These are phyloP conservation scores for Endogone sp. DNA, from an alignment of 192 early-diverging fungal species.

Conservation along the genomic window DNA sequence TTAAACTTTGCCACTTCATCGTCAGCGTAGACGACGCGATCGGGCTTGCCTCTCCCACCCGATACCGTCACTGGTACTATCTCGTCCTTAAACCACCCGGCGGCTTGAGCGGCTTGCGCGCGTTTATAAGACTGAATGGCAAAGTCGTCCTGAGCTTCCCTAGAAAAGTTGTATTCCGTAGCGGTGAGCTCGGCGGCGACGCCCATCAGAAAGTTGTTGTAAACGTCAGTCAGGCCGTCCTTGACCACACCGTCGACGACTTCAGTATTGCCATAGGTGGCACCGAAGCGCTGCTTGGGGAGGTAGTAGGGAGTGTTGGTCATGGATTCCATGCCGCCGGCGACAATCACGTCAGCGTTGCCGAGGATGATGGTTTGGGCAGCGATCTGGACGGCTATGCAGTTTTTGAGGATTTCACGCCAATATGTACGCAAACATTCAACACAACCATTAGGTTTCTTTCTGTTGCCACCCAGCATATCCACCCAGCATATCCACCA, in stretches of 20 bases:
- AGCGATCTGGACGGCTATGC: conserved; percentile 58
- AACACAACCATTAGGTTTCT: too few relatives aligned
- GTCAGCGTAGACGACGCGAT: conserved; percentile 52
- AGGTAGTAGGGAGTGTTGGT: conserved; percentile 80
- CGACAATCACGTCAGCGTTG: conserved; percentile 66
- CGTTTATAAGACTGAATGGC: conserved; percentile 73
- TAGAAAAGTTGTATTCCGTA: conserved; percentile 66
- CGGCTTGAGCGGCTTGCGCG: conserved; percentile 62
- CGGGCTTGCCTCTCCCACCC: conserved; percentile 64
- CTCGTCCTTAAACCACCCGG: conserved; percentile 60
- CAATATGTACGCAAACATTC: not conserved
- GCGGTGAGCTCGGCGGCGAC: conserved; percentile 80
- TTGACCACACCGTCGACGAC: conserved; percentile 72
- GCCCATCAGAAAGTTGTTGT: conserved; percentile 73
- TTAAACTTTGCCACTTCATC: conserved; percentile 73
- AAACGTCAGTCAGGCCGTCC: conserved; percentile 76
- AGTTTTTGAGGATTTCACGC: not conserved
- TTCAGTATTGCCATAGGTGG: conserved; percentile 68
- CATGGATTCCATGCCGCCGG: conserved; percentile 81
- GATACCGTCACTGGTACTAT: conserved; percentile 67
- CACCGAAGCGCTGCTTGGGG: conserved; percentile 73
- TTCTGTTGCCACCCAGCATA: too few relatives aligned
- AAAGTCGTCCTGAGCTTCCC: conserved; percentile 80
- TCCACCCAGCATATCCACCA: too few relatives aligned
- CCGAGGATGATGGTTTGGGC: conserved; percentile 74